These are phyloP conservation scores for Hanseniaspora mollemarum DNA, from an alignment of 805 yeast genomes.

Conservation along the genomic window DNA sequence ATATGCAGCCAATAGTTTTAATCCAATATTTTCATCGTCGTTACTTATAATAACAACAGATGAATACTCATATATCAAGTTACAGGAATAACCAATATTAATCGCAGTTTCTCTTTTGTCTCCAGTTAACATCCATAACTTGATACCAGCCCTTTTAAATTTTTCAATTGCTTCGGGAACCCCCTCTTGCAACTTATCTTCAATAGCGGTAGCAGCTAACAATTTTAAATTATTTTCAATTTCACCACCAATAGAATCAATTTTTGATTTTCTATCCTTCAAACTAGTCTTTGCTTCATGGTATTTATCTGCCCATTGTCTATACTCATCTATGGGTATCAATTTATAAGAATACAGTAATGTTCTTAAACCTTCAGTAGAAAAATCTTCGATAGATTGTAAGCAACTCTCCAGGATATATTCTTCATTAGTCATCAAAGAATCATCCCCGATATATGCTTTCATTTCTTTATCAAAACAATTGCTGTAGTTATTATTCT, in stretches of 20 bases:
- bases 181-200: slow-evolving; percentile 93
- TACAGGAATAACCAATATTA: slow-evolving; percentile 90
- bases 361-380: slow-evolving; percentile 90
- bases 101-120: slow-evolving; percentile 97
- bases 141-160: slow-evolving; percentile 82
- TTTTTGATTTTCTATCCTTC: slow-evolving; percentile 48
- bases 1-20: slow-evolving; percentile 62
- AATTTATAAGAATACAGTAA: slow-evolving; percentile 71
- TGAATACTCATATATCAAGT: slow-evolving; percentile 83
- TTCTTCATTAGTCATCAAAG: slow-evolving; percentile 55
- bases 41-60: slow-evolving; percentile 62
- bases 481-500: neutral
- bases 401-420: slow-evolving; percentile 72
- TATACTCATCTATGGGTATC: slow-evolving; percentile 48
- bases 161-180: slow-evolving; percentile 91
- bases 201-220: slow-evolving; percentile 92
- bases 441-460: slow-evolving; percentile 42
- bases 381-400: slow-evolving; percentile 84
- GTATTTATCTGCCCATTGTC: slow-evolving; percentile 55
- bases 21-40: slow-evolving; percentile 48
- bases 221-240: slow-evolving; percentile 61
- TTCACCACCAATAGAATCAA: slow-evolving; percentile 60
- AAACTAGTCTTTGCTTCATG: slow-evolving; percentile 68
- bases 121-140: slow-evolving; percentile 97
- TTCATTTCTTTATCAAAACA: slow-evolving; percentile 18